phyloP scores from a whole-genome alignment of 176 grass and related monocot genomes.

The Puccinellia tenuiflora region DNA sequence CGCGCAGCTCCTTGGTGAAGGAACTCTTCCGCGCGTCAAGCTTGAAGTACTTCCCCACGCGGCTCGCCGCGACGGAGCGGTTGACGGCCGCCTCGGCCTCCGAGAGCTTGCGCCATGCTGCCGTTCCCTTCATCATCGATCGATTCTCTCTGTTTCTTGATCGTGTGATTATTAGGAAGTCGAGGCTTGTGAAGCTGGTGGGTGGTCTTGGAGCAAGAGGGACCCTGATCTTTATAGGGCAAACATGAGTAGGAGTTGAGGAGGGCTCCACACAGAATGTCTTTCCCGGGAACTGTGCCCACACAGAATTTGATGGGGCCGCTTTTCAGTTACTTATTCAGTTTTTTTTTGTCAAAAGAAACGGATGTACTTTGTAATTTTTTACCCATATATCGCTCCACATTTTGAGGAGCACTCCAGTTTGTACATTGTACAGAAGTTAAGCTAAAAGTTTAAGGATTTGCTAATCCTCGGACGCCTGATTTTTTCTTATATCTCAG shows the following conservation, averaged over 20 bases:
- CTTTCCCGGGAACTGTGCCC: constrained; percentile 2
- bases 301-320: constrained; percentile 7
- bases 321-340: constrained; percentile 4
- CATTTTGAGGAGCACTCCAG: neutral
- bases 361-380: neutral
- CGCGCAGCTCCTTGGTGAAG: constrained; percentile 63
- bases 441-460: too few species aligned
- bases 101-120: constrained; percentile 13
- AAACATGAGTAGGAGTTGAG: neutral
- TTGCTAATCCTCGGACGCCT: too few species aligned
- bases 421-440: neutral
- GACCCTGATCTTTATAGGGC: constrained; percentile 26
- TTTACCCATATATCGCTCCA: neutral
- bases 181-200: neutral
- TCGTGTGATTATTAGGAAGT: neutral
- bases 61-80: constrained; percentile 31
- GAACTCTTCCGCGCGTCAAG: constrained; percentile 57
- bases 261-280: neutral
- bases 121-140: neutral
- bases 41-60: constrained; percentile 51
- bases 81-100: constrained; percentile 33
- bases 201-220: neutral
- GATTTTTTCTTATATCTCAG: too few species aligned
- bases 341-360: neutral
- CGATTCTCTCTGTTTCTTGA: neutral